Base-by-base conservation (phyloP, 1,139 yeast genomes). In the Hyphopichia fennica region DNA sequence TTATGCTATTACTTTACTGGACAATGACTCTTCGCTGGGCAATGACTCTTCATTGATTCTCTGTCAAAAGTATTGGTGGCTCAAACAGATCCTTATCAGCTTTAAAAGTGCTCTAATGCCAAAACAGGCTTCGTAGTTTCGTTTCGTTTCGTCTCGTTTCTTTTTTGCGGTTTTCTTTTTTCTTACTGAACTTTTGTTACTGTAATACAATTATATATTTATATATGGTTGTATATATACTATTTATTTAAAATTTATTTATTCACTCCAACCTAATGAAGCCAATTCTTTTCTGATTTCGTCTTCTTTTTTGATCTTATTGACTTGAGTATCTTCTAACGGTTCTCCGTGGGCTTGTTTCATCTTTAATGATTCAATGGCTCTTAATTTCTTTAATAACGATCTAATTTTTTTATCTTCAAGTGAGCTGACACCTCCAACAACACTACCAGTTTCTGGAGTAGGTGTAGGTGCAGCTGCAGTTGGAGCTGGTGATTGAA, bases 321-420 rank as follows among this genome's bases (percentile, higher is more conserved):
- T 77, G 34, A 89, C 71, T 69, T 93, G 99, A 27, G 98, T 93
- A 57, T 86, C 96, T 67, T 93, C 99, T 51, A 93, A 77, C 47
- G 82, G 75, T 51, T 90, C 97, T 39, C 95, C 96, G 40, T 72
- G 73, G 16, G 87, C 88, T 66, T 87, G 93, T 60, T 91, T 87
- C 75, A 80, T 80, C 65, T 91, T 91, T 57, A 95, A 78, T 40
- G 82, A 83, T 63, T 91, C 96, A 52, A 93, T 93, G 13, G 99
- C 98, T 58, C 98, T 80, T 51, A 93, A 77, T 67, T 95, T 95
- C 72, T 93, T 93, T 63, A 91, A 76, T 59, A 93, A 77, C 20
- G 95, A 84, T 61, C 99, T 81, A 51, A 89, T 84, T 67, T 90
- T 90, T 75, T 91, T 93, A 54, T 93, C 98, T 65, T 91, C 97